Evolutionary conservation across 192 early-diverging fungal genomes (phyloP), one percentile per base, ranked within the genome.

Genomic region (Linnemannia schmuckeri): DNA sequence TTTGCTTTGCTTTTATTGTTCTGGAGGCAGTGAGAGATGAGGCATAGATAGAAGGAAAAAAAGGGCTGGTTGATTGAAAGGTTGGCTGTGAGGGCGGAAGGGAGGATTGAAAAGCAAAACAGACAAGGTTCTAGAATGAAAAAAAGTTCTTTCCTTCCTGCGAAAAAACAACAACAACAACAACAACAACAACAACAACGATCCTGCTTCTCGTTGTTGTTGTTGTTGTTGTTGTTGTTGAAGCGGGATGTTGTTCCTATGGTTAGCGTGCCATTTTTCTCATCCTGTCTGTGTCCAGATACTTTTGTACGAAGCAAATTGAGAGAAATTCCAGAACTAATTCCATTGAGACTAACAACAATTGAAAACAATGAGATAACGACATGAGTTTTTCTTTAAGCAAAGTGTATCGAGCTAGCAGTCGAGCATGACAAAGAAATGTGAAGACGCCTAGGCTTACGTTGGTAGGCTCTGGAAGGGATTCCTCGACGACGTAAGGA

Each of bases 381-480:
- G 18, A 52, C 2, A 4, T 52, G 13, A 33, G 30, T 33, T 52
- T 52, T 20, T 20, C 47, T 17, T 49, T 15, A 2, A 1, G 15
- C 13, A 20, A 49, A 13, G 44, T 46, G 49, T 52, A 52, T 52
- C 49, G 20, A 52, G 49, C 0, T 5, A 52, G 20, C 49, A 52
- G 49, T 49, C 18, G 47, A 49, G 18, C 0, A 18, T 52, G 49
- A 18, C 49, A 20, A 22, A 0, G 49, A 22, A 0, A 22, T n/a
- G 2, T 47, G 9, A 66, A 49, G 49, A 52, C 17, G 49, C 17
- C 18, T 52, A 18, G 49, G 38, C 66, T 76, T 81, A 81, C 85
- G 66, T 87, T 87, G n/a, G 76, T 74, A 40, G 75, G 85, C 49
- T 81, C 85, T 35, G 85, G 85, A 37, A 70, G 22, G 42, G 66